Evolutionary conservation across 495 filamentous ascomycete genomes (phyloP).

Genomic region (Aspergillus nidulans): DNA sequence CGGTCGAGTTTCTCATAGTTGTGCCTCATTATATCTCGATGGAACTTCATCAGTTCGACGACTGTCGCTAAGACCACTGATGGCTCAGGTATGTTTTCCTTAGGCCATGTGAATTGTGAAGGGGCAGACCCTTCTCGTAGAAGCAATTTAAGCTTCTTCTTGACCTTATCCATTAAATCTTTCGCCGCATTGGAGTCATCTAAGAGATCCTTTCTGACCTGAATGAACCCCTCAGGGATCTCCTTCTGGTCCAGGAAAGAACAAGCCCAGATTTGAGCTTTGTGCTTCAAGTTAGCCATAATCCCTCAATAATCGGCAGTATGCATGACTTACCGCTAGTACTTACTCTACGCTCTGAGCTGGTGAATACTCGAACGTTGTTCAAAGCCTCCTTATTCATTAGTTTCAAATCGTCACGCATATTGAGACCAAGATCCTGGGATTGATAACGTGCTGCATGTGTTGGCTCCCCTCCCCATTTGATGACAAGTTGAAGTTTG

Average conservation of each 20-base stretch:
- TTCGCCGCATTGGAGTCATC: conserved; percentile 99
- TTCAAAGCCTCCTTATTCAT: conserved; percentile 90
- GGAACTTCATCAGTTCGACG: conserved; percentile 95
- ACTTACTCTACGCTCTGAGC: conserved; percentile 88
- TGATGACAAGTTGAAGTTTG: conserved; percentile 95
- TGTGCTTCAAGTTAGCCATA: conserved; percentile 13
- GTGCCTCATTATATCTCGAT: conserved; percentile 86
- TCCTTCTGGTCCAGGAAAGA: conserved; percentile 88
- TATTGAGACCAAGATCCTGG: conserved; percentile 88
- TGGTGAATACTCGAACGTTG: conserved; percentile 88
- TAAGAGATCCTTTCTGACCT: conserved; percentile 85
- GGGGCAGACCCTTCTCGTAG: conserved; percentile 86
- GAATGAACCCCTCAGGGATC: conserved; percentile 74
- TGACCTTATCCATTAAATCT: conserved; percentile 99
- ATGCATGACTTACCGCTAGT: conserved; percentile 62
- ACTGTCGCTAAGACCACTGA: conserved; percentile 86
- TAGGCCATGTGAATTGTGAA: conserved; percentile 96
- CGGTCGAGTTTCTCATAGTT: conserved; percentile 78
- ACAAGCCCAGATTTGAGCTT: conserved; percentile 90
- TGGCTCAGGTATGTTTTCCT: conserved; percentile 84
- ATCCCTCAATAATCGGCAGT: not conserved
- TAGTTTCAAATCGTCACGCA: conserved; percentile 88
- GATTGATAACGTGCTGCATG: conserved; percentile 95
- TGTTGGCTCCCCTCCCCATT: conserved; percentile 98
- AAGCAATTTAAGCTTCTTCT: conserved; percentile 94